Evolutionary conservation across 208 protist genomes (phyloP).

Genomic region (Crithidia fasciculata): DNA sequence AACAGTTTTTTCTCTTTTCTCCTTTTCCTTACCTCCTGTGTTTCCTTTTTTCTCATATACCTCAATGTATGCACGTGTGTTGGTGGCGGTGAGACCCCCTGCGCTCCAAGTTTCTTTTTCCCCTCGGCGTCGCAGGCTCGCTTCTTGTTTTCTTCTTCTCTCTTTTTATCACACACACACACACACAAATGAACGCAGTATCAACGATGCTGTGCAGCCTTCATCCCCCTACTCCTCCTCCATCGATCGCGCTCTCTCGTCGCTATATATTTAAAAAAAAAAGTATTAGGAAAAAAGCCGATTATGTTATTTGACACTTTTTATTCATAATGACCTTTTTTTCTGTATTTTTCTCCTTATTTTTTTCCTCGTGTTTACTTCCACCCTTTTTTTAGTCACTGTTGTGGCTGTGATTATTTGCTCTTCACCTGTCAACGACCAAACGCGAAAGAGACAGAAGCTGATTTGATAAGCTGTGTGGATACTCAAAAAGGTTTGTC

Average conservation of each 20-base stretch:
- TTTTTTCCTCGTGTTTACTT: conserved; percentile 4
- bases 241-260: neutral
- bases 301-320: neutral
- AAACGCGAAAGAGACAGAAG: neutral
- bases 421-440: neutral
- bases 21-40: neutral
- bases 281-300: too few relatives aligned
- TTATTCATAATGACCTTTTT: neutral
- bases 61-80: too few relatives aligned
- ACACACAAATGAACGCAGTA: conserved; percentile 3
- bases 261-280: too few relatives aligned
- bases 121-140: neutral
- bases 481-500: too few relatives aligned
- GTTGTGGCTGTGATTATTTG: too few relatives aligned
- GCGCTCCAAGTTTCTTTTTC: neutral
- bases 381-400: too few relatives aligned
- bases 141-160: conserved; percentile 1
- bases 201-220: neutral
- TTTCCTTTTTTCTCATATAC: neutral
- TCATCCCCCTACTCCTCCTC: too few relatives aligned
- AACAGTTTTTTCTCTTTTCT: neutral
- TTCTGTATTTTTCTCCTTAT: neutral
- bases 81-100: too few relatives aligned
- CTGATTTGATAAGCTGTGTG: neutral
- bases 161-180: too few relatives aligned